These are phyloP conservation scores for Fusarium duplospermum DNA, from an alignment of 2,329 filamentous ascomycete species.

Conservation along the genomic window DNA sequence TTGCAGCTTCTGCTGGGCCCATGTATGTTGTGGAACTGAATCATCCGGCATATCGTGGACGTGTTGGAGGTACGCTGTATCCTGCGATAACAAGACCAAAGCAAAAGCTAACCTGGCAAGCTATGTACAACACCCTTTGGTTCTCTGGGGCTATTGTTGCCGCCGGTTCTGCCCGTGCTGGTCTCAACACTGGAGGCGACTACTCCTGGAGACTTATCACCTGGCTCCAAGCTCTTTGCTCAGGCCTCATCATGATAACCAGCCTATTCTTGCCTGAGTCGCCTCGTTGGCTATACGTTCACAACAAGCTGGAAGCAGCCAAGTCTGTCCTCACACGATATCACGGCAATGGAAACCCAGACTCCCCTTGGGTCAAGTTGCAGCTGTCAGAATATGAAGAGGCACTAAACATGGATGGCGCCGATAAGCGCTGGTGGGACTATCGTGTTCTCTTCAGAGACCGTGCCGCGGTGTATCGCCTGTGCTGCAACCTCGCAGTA, in stretches of 20 bases:
- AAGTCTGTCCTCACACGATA: slow-evolving; percentile 50
- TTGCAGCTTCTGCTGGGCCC: slow-evolving; percentile 53
- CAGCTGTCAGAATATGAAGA: slow-evolving; percentile 55
- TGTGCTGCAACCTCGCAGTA: slow-evolving; percentile 64
- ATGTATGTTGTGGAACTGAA: slow-evolving; percentile 61
- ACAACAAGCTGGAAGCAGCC: slow-evolving; percentile 52
- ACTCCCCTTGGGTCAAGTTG: slow-evolving; percentile 53
- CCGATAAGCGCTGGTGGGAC: slow-evolving; percentile 66
- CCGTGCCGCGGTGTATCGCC: slow-evolving; percentile 60
- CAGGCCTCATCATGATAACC: not conserved
- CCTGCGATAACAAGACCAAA: not conserved
- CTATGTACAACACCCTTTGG: not conserved
- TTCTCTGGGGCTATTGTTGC: not conserved
- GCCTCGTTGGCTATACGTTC: slow-evolving; percentile 55
- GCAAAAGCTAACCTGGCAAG: not conserved
- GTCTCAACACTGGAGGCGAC: not conserved
- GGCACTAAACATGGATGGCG: slow-evolving; percentile 54
- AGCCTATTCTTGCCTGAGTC: not conserved
- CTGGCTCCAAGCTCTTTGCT: not conserved
- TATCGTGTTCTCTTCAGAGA: slow-evolving; percentile 64
- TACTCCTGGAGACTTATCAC: not conserved
- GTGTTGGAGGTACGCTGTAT: not conserved
- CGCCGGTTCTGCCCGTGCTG: not conserved
- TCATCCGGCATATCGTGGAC: slow-evolving; percentile 51
- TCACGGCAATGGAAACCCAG: slow-evolving; percentile 47